phyloP scores from a whole-genome alignment of 163 green algal genomes.

The Coccomyxa subellipsoidea region DNA sequence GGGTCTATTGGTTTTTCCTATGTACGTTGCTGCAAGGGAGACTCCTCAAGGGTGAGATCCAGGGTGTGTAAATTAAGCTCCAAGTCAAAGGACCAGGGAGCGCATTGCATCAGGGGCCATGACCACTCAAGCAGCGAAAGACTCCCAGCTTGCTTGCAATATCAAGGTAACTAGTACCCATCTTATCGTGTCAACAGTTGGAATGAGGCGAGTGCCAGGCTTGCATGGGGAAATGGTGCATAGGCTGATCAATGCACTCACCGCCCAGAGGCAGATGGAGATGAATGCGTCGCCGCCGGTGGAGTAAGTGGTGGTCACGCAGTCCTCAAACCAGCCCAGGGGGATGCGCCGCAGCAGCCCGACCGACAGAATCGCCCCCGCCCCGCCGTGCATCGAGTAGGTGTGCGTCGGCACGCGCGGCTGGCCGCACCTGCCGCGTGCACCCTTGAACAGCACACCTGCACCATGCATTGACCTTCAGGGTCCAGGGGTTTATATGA shows the following conservation, averaged over 20 bases:
- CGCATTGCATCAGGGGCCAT: no score
- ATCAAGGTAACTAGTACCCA: no score
- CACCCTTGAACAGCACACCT: slow-evolving; percentile 11
- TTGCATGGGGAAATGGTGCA: background rate
- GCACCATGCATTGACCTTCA: background rate
- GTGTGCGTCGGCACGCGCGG: slow-evolving; percentile 15
- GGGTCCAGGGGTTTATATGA: no score
- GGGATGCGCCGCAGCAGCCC: slow-evolving; percentile 24
- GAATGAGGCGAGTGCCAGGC: background rate
- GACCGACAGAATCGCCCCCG: slow-evolving; percentile 23
- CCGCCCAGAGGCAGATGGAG: slow-evolving; percentile 45
- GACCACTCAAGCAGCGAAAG: no score
- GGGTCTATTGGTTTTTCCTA: no score
- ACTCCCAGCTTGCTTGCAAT: no score
- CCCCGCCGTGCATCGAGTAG: slow-evolving; percentile 31
- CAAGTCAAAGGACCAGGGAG: no score
- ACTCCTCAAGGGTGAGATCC: no score
- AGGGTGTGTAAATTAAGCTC: no score
- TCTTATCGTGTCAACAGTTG: no score
- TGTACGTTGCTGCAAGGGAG: no score
- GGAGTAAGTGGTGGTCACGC: slow-evolving; percentile 28
- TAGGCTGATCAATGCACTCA: background rate
- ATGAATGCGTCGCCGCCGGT: slow-evolving; percentile 43
- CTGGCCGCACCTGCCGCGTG: slow-evolving; percentile 16
- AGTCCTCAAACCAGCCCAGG: slow-evolving; percentile 36